Conservation (phyloP, 2,329 filamentous ascomycete genomes). For the Epichloe baconii region DNA sequence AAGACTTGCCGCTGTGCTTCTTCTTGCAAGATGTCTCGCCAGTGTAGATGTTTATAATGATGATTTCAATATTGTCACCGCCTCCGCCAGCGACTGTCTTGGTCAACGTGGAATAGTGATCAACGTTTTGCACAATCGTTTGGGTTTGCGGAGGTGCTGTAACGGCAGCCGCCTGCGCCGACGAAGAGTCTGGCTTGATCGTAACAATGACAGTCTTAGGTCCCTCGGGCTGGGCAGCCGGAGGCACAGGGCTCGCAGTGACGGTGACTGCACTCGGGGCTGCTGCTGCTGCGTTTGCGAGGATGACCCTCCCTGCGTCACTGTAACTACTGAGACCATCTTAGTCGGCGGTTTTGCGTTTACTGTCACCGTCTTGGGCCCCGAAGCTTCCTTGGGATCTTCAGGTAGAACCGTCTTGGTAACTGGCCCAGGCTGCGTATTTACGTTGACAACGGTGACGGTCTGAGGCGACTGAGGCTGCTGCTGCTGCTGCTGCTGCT, state of each 20-base stretch:
- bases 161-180: constrained; percentile 10
- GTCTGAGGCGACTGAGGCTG: constrained; percentile 4
- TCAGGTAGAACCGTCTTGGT: constrained; percentile 14
- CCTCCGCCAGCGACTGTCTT: constrained; percentile 11
- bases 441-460: constrained; percentile 3
- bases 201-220: constrained; percentile 10
- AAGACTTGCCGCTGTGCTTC: constrained; percentile 16
- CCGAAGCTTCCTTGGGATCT: background rate
- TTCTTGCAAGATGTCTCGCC: constrained; percentile 17
- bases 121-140: constrained; percentile 6
- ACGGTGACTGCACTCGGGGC: background rate
- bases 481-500: background rate
- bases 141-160: constrained; percentile 11
- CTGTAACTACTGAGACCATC: constrained; percentile 10
- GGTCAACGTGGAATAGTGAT: constrained; percentile 13
- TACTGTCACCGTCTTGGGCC: constrained; percentile 11
- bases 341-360: constrained; percentile 9
- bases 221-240: background rate
- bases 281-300: background rate
- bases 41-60: constrained; percentile 18
- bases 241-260: background rate
- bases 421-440: background rate
- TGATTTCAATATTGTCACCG: constrained; percentile 18
- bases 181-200: constrained; percentile 4
- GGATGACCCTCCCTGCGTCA: background rate